phyloP scores from a whole-genome alignment of 495 filamentous ascomycete genomes.

The Glonium stellatum region DNA sequence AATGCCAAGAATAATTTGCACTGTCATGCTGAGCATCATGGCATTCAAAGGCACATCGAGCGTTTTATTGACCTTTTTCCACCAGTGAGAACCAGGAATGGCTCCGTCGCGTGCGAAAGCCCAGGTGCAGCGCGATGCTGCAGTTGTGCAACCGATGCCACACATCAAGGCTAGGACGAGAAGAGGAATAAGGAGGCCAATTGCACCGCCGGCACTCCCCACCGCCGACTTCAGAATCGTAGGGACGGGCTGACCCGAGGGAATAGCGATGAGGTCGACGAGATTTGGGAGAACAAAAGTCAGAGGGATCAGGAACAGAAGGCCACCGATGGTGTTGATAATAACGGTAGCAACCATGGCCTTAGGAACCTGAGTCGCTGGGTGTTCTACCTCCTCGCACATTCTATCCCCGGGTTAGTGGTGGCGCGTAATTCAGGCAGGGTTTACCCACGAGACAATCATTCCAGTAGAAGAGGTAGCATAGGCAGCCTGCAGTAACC shows the following conservation, averaged over 20 bases:
- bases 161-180: slow-evolving; percentile 60
- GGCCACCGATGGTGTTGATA: slow-evolving; percentile 50
- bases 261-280: slow-evolving; percentile 40
- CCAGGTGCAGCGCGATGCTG: slow-evolving; percentile 53
- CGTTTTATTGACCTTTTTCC: slow-evolving; percentile 49
- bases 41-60: slow-evolving; percentile 54
- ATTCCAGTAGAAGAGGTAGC: slow-evolving; percentile 56
- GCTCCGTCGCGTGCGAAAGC: slow-evolving; percentile 58
- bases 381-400: slow-evolving; percentile 46
- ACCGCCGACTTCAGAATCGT: slow-evolving; percentile 50
- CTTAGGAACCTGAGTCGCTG: slow-evolving; percentile 51
- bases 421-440: not conserved
- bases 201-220: slow-evolving; percentile 53
- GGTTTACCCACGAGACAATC: slow-evolving; percentile 39
- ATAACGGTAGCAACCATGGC: slow-evolving; percentile 55
- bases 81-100: slow-evolving; percentile 61
- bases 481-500: slow-evolving; percentile 49
- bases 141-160: slow-evolving; percentile 52
- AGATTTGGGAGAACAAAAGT: slow-evolving; percentile 55
- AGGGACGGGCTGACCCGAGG: slow-evolving; percentile 52
- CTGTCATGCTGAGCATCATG: slow-evolving; percentile 47
- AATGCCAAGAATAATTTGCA: slow-evolving; percentile 51
- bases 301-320: slow-evolving; percentile 57
- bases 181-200: slow-evolving; percentile 64
- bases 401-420: slow-evolving; percentile 23